phyloP scores from a whole-genome alignment of 208 protist genomes.

The Kentomonas sorsogonicus region DNA sequence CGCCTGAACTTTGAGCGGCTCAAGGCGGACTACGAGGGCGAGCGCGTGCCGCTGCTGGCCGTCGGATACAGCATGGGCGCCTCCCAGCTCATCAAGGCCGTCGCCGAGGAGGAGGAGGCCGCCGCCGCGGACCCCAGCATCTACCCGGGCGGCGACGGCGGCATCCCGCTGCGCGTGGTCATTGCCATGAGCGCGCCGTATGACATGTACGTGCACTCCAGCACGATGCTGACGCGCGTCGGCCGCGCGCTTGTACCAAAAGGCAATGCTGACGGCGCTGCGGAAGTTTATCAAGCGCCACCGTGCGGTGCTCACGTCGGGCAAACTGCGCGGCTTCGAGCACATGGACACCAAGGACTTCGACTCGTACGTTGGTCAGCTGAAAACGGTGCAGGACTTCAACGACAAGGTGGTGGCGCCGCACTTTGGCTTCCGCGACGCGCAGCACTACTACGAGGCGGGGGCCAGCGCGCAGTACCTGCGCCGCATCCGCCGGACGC shows the following conservation, averaged over 20 bases:
- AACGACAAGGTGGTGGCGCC: conserved; percentile 39
- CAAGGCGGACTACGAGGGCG: conserved; percentile 14
- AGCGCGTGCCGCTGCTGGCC: conserved; percentile 30
- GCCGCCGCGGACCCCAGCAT: no score
- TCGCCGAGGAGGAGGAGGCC: conserved; percentile 33
- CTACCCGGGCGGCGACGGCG: conserved; percentile 21
- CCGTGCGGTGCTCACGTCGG: conserved; percentile 13
- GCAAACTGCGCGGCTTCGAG: conserved; percentile 18
- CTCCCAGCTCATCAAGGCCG: conserved; percentile 26
- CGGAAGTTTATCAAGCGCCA: conserved; percentile 32
- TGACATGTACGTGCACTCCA: conserved; percentile 29
- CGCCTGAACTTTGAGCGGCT: conserved; percentile 18
- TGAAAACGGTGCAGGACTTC: conserved; percentile 31
- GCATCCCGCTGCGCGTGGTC: conserved; percentile 18
- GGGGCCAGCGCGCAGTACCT: conserved; percentile 30
- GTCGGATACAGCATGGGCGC: conserved; percentile 48
- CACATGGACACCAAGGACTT: conserved; percentile 18
- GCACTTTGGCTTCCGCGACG: conserved; percentile 38
- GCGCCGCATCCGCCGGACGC: conserved; percentile 9
- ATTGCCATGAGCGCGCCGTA: conserved; percentile 34
- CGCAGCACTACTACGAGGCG: conserved; percentile 39
- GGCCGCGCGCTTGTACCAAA: conserved; percentile 24
- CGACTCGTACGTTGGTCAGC: conserved; percentile 2
- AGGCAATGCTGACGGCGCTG: conserved; percentile 19
- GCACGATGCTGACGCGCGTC: conserved; percentile 12